Evolutionary conservation across 176 grass and related monocot genomes (phyloP), one percentile per base, ranked within the genome.

Genomic region (Oropetium thomaeum): DNA sequence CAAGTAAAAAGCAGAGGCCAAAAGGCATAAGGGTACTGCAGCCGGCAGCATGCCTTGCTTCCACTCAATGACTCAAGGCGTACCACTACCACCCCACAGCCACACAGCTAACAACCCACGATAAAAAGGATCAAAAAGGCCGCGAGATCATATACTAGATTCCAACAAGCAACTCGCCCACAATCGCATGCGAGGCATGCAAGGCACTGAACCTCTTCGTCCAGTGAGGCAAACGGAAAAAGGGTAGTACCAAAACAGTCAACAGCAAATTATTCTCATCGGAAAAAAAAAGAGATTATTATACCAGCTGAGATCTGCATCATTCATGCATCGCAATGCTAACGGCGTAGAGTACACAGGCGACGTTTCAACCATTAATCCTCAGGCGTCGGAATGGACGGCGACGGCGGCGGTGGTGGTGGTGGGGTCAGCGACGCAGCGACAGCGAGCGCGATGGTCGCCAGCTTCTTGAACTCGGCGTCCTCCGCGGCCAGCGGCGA

Each of bases 401-500:
- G 60, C 0, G 77, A 13, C 28, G 73, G 58, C 47, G 32, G 23
- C 8, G 60, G n/a, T n/a, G n/a, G n/a, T n/a, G n/a, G n/a, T n/a
- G n/a, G n/a, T n/a, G n/a, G n/a, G n/a, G n/a, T 34, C 67, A 78
- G 78, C 6, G 77, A 86, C 1, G 79, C 75, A 4, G 79, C 55
- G 48, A 93, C 70, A 67, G 77, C 80, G 38, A 89, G 83, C 9
- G 93, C 87, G 13, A 96, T 57, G 42, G 62, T 61, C 2, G 89
- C 84, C 11, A 92, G 67, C 68, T 86, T 89, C 66, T 59, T 63
- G 81, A 84, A 91, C 78, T 85, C 87, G 31, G 54, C 40, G 58
- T 92, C 82, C 82, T 87, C 81, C 15, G 35, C 14, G 29, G 62
- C 79, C 19, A 92, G 48, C 14, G 87, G 89, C 20, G 84, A 92